Percentiles rank a stretch among this genome's conserved stretches.
phyloP scores from a whole-genome alignment of 345 rosid genomes.

The Arabidopsis arenosa region DNA sequence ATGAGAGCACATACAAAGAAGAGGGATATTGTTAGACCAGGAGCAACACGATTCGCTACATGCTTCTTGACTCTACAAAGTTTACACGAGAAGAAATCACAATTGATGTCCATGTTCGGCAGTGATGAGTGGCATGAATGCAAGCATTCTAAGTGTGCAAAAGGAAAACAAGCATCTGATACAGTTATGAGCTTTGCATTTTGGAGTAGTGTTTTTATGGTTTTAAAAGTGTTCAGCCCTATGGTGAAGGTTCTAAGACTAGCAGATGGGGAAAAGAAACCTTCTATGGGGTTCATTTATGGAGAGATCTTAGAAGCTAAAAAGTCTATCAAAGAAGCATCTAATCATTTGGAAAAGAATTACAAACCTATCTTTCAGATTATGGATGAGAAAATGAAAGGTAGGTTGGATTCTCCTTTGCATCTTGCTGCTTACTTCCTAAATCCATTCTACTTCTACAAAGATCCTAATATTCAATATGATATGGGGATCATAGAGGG shows the following conservation, averaged over 20 bases:
- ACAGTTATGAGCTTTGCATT: not conserved
- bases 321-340: not conserved
- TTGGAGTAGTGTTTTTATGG: not conserved
- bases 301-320: conserved; percentile 1
- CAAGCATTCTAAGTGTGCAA: not conserved
- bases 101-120: too few species aligned
- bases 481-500: too few species aligned
- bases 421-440: not conserved
- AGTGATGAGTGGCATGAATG: too few species aligned
- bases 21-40: too few species aligned
- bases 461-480: not conserved
- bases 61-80: too few species aligned
- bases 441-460: not conserved
- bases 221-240: not conserved
- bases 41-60: too few species aligned
- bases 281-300: not conserved
- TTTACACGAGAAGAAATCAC: too few species aligned
- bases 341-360: too few species aligned
- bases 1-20: too few species aligned
- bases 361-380: not conserved
- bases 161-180: not conserved
- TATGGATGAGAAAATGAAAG: not conserved
- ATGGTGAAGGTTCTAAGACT: not conserved
- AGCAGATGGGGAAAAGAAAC: not conserved
- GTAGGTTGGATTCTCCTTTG: not conserved